These are phyloP conservation scores for Tolypocladium sp. DNA, from an alignment of 2,329 filamentous ascomycete species.

Conservation along the genomic window DNA sequence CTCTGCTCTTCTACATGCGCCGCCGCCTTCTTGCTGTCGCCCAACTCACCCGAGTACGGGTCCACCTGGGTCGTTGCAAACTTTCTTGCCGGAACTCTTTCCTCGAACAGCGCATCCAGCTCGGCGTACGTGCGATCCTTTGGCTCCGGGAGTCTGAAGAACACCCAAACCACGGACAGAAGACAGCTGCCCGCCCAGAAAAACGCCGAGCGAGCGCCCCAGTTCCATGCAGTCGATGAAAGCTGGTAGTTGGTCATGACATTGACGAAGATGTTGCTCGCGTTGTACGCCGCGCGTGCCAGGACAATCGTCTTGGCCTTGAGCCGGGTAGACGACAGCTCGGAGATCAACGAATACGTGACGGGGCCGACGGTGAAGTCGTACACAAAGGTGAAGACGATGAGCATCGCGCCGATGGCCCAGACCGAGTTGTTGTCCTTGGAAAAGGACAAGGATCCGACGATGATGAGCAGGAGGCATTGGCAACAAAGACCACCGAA, in stretches of 20 bases:
- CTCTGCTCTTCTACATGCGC: neutral
- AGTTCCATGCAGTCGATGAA: slow-evolving; percentile 35
- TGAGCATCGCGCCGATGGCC: slow-evolving; percentile 36
- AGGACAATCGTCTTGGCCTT: slow-evolving; percentile 46
- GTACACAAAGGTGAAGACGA: slow-evolving; percentile 45
- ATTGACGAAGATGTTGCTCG: slow-evolving; percentile 40
- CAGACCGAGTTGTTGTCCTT: slow-evolving; percentile 24
- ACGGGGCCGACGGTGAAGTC: slow-evolving; percentile 46
- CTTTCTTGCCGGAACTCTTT: slow-evolving; percentile 18
- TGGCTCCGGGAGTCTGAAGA: slow-evolving; percentile 42
- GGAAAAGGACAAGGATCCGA: slow-evolving; percentile 29
- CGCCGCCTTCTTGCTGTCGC: neutral
- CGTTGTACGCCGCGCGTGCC: slow-evolving; percentile 31
- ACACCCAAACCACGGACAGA: slow-evolving; percentile 38
- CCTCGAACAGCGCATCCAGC: slow-evolving; percentile 22
- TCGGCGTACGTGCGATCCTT: slow-evolving; percentile 37
- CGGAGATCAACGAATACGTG: slow-evolving; percentile 41
- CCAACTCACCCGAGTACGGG: slow-evolving; percentile 16
- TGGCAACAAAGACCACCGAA: slow-evolving; percentile 33
- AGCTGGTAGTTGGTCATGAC: slow-evolving; percentile 40
- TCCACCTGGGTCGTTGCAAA: slow-evolving; percentile 26
- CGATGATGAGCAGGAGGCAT: slow-evolving; percentile 28
- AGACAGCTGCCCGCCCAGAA: slow-evolving; percentile 40
- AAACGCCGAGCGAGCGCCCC: slow-evolving; percentile 36
- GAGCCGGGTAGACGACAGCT: slow-evolving; percentile 43